phyloP scores from a whole-genome alignment of 805 yeast genomes.

The Lipomyces japonicus region DNA sequence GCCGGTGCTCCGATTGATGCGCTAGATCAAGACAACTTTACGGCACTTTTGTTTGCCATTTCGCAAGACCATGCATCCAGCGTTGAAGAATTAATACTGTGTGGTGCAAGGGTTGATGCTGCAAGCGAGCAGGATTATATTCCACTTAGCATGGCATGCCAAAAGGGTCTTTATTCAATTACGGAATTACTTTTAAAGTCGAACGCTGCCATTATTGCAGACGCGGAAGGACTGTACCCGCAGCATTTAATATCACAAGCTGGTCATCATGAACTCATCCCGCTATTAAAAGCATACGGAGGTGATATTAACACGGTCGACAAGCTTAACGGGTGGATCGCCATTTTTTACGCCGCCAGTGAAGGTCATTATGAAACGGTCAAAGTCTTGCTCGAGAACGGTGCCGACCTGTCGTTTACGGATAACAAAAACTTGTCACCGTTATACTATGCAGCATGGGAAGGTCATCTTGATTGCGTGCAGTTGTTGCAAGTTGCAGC shows the following conservation, averaged over 20 bases:
- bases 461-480: constrained; percentile 82
- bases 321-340: constrained; percentile 89
- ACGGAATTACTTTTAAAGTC: constrained; percentile 56
- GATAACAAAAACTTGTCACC: constrained; percentile 83
- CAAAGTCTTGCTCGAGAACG: constrained; percentile 61
- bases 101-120: constrained; percentile 44
- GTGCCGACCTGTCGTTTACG: constrained; percentile 62
- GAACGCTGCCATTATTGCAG: constrained; percentile 46
- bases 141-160: constrained; percentile 79
- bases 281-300: constrained; percentile 53
- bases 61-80: constrained; percentile 58
- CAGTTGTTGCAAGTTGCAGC: constrained; percentile 56
- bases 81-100: constrained; percentile 48
- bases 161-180: constrained; percentile 69
- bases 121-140: constrained; percentile 47
- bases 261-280: constrained; percentile 69
- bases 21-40: constrained; percentile 48
- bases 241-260: constrained; percentile 83
- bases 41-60: constrained; percentile 79
- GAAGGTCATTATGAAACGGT: constrained; percentile 77
- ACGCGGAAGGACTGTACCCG: constrained; percentile 84
- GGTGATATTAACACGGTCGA: constrained; percentile 73
- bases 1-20: constrained; percentile 38
- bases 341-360: constrained; percentile 82
- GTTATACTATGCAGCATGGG: constrained; percentile 86